Evolutionary conservation across 2,329 filamentous ascomycete species (phyloP), one percentile per base, ranked within the genome.

Genomic region (Periglandula ipomoeae): DNA sequence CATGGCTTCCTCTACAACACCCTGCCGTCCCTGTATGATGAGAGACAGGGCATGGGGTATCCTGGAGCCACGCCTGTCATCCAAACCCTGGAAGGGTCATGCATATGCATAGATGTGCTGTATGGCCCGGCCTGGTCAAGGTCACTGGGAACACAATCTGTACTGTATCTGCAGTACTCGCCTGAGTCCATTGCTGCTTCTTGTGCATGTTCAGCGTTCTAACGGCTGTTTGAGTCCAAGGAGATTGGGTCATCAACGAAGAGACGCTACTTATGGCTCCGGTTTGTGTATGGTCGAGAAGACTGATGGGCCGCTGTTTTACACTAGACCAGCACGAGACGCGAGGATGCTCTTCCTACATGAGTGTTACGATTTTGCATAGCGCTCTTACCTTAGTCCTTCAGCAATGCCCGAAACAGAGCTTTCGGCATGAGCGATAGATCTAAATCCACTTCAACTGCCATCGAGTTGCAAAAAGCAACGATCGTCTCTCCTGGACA

Each of bases 51-150:
- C 38, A 22, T 34, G 45, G 45, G 35, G 13, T 20, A 20, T 22
- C 17, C 48, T 46, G 37, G 26, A 30, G 30, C 30, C 20, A 50
- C 30, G 20, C 19, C 37, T 42, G 27, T 49, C 27, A 49, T 32
- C 26, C 19, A 34, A 38, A 38, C 34, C 42, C 24, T 38, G 41
- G 13, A 39, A 22, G 24, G 38, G 15, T n/a, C 37, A 40, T 47
- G 37, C 45, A 20, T 23, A 23, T 32, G 22, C 34, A 32, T 30
- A 5, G n/a, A 39, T 19, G 22, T 43, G 13, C 32, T 30, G n/a
- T 22, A 24, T 30, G 19, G 30, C 11, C 24, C 26, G 30, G 17
- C 17, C 30, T 24, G 42, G 17, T n/a, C n/a, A n/a, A n/a, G n/a
- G n/a, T n/a, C n/a, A n/a, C n/a, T n/a, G n/a, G n/a, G n/a, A n/a